These are phyloP conservation scores for Phlyctochytrium planicorne DNA, from an alignment of 192 early-diverging fungal species.

Conservation along the genomic window DNA sequence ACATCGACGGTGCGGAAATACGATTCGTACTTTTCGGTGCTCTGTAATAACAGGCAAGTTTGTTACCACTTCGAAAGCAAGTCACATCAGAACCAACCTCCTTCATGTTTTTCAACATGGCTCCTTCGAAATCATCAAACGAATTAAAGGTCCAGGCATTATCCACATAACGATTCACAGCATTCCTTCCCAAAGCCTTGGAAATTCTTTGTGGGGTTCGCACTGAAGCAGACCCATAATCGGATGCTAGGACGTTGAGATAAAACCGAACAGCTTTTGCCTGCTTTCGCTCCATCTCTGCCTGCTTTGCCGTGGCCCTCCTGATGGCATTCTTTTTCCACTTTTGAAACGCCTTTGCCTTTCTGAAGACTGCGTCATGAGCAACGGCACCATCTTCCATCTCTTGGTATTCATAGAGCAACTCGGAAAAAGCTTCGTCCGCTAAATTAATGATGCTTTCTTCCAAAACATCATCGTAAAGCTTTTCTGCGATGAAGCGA, in stretches of 20 bases:
- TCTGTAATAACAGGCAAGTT: no score
- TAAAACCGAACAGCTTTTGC: constrained; percentile 22
- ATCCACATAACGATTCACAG: no score
- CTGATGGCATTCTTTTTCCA: constrained; percentile 7
- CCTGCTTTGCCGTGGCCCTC: background rate
- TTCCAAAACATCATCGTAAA: background rate
- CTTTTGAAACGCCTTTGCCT: background rate
- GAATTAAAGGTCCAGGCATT: no score
- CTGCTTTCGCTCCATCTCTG: background rate
- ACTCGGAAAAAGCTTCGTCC: background rate
- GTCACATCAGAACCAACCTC: no score
- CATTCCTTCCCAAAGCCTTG: no score
- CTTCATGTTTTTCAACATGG: no score
- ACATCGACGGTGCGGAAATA: no score
- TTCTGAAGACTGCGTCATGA: background rate
- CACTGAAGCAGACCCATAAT: no score
- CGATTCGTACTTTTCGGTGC: no score
- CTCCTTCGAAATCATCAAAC: no score
- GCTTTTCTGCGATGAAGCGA: background rate
- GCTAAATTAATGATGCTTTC: background rate
- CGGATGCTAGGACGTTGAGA: background rate
- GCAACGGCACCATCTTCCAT: background rate
- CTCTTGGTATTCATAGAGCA: background rate
- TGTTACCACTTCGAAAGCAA: no score
- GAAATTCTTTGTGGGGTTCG: no score